Evolutionary conservation across 2,329 filamentous ascomycete species (phyloP).

Genomic region (Coniochaeta ligniaria): DNA sequence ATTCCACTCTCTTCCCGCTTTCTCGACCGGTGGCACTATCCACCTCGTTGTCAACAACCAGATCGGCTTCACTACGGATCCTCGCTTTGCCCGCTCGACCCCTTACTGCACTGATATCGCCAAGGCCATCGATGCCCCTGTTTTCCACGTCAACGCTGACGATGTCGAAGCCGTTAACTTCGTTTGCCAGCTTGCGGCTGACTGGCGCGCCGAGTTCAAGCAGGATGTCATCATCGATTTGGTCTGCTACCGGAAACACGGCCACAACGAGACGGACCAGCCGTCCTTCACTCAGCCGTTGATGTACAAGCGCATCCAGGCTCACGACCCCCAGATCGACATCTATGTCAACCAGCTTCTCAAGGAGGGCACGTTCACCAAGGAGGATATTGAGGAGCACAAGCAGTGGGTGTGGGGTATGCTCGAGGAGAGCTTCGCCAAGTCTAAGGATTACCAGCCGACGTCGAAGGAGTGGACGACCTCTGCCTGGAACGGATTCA

Average conservation of each 20-base stretch:
- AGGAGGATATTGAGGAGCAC: constrained; percentile 97
- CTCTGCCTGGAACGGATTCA: constrained; percentile 98
- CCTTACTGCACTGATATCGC: constrained; percentile 99
- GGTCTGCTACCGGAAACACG: constrained; percentile 98
- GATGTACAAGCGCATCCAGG: constrained; percentile 97
- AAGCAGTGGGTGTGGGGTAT: constrained; percentile 99
- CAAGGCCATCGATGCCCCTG: constrained; percentile 95
- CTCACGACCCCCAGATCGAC: constrained; percentile 78
- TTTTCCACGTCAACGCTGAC: constrained; percentile 99
- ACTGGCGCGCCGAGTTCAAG: constrained; percentile 98
- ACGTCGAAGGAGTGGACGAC: constrained; percentile 98
- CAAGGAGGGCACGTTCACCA: constrained; percentile 88
- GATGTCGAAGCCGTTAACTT: constrained; percentile 98
- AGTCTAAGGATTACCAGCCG: constrained; percentile 95
- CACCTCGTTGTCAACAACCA: constrained; percentile 99
- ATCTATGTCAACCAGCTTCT: constrained; percentile 89
- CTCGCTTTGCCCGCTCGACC: constrained; percentile 92
- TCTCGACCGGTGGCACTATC: constrained; percentile 95
- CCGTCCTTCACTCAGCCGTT: constrained; percentile 98
- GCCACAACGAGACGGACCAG: constrained; percentile 99
- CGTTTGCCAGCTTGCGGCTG: constrained; percentile 91
- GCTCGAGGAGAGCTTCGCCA: constrained; percentile 94
- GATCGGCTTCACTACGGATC: constrained; percentile 98
- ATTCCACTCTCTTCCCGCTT: constrained; percentile 90
- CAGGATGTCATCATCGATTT: constrained; percentile 97